phyloP scores from a whole-genome alignment of 805 yeast species.

The Saccharomycopsis fibuligera region DNA sequence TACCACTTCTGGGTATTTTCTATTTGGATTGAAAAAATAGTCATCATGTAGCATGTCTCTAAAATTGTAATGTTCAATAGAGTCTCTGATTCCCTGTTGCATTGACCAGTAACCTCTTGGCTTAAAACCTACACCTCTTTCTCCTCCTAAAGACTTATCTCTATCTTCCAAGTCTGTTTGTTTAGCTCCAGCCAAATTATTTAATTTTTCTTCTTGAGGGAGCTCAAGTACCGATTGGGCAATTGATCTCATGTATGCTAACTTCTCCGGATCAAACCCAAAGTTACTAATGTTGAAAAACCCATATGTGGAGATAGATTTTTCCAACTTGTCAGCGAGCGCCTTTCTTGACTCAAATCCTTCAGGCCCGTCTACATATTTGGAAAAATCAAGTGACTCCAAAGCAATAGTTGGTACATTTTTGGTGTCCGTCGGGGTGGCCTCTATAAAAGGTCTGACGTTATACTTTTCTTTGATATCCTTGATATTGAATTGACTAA shows the following conservation, averaged over 20 bases:
- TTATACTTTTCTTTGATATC: conserved; percentile 25
- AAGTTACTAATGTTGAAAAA: conserved; percentile 38
- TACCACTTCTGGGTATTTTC: conserved; percentile 36
- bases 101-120: conserved; percentile 44
- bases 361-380: conserved; percentile 33
- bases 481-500: background rate
- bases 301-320: conserved; percentile 36
- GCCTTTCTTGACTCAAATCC: conserved; percentile 27
- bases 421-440: conserved; percentile 24
- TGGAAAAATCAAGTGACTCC: conserved; percentile 30
- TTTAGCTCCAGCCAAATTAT: conserved; percentile 37
- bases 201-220: conserved; percentile 31
- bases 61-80: conserved; percentile 39
- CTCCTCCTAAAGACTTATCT: conserved; percentile 27
- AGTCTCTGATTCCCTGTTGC: conserved; percentile 38
- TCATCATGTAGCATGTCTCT: conserved; percentile 34
- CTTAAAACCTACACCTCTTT: conserved; percentile 40
- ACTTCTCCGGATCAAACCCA: conserved; percentile 31
- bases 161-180: conserved; percentile 38
- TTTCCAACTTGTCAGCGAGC: conserved; percentile 35
- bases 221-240: conserved; percentile 37
- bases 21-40: conserved; percentile 25
- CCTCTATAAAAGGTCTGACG: conserved; percentile 29
- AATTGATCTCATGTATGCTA: conserved; percentile 34
- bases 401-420: conserved; percentile 25